phyloP scores from a whole-genome alignment of 2,329 filamentous ascomycete genomes.

The Fusarium subglutinans region DNA sequence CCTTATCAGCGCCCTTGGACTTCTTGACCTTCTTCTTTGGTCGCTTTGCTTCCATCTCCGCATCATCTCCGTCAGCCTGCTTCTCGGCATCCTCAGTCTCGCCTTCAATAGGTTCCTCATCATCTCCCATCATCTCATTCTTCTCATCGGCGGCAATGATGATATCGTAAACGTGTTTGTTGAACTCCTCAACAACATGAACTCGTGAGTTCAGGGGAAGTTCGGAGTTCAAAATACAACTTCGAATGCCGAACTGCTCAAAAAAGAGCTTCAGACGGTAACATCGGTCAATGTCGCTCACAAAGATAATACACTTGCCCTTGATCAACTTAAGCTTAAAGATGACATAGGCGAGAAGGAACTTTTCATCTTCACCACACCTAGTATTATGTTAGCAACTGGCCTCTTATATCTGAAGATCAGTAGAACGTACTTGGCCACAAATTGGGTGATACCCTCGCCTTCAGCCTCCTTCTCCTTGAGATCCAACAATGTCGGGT shows the following conservation, averaged over 20 bases:
- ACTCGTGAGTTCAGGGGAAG: constrained; percentile 91
- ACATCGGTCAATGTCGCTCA: constrained; percentile 85
- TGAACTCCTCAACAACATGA: constrained; percentile 97
- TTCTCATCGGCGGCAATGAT: constrained; percentile 97
- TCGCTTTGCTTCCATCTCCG: constrained; percentile 45
- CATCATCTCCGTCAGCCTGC: constrained; percentile 29
- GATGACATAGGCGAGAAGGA: constrained; percentile 89
- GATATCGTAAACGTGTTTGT: constrained; percentile 95
- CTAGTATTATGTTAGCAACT: constrained; percentile 49
- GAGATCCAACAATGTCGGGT: constrained; percentile 81
- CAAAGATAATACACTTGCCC: constrained; percentile 80
- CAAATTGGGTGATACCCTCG: constrained; percentile 83
- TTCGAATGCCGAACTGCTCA: constrained; percentile 95
- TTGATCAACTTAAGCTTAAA: constrained; percentile 95
- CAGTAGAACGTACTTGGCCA: constrained; percentile 70
- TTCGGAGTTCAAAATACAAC: constrained; percentile 93
- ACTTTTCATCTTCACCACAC: constrained; percentile 97
- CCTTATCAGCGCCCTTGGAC: constrained; percentile 75
- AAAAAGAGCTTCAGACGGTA: constrained; percentile 95
- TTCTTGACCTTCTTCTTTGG: constrained; percentile 56
- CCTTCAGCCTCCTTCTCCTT: constrained; percentile 83
- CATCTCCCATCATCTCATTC: constrained; percentile 80
- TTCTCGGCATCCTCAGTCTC: constrained; percentile 44
- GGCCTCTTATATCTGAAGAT: not conserved
- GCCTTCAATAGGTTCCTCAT: constrained; percentile 57